A percentile compares a stretch with the other conserved stretches of the same genome.
These are phyloP conservation scores for Rugosomyces carneus DNA, from an alignment of 1,284 basidiomycete species.

Conservation along the genomic window DNA sequence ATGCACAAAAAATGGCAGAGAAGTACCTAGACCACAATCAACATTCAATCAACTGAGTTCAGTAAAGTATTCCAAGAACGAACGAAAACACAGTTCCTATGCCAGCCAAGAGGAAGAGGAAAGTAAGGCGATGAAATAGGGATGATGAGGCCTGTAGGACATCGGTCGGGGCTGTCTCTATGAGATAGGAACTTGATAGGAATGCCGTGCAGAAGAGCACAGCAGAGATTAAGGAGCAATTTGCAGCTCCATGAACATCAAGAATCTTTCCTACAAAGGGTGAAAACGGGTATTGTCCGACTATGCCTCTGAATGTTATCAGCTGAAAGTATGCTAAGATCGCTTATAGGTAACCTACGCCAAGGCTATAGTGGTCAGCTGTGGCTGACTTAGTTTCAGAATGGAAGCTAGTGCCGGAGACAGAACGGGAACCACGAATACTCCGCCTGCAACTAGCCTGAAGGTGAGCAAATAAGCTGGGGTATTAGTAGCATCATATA, in stretches of 20 bases:
- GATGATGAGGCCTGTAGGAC: slow-evolving; percentile 31
- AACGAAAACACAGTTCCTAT: slow-evolving; percentile 68
- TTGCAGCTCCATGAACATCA: slow-evolving; percentile 54
- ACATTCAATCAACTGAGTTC: neutral
- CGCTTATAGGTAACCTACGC: slow-evolving; percentile 17
- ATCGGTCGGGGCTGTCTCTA: slow-evolving; percentile 37
- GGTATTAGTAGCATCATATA: slow-evolving; percentile 6
- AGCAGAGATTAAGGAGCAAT: slow-evolving; percentile 59
- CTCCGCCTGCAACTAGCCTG: slow-evolving; percentile 65
- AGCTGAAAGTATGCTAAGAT: neutral
- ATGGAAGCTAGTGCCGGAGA: slow-evolving; percentile 54
- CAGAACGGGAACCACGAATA: slow-evolving; percentile 71
- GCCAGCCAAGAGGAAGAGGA: slow-evolving; percentile 58
- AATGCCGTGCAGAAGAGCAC: slow-evolving; percentile 54
- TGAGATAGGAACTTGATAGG: slow-evolving; percentile 53
- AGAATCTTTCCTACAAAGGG: slow-evolving; percentile 53
- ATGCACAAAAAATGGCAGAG: slow-evolving; percentile 68
- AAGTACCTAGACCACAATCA: slow-evolving; percentile 48
- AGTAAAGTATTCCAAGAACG: slow-evolving; percentile 20
- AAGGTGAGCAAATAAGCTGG: neutral
- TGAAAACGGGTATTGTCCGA: slow-evolving; percentile 64
- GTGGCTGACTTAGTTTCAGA: slow-evolving; percentile 63
- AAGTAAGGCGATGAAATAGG: slow-evolving; percentile 46
- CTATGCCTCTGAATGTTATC: slow-evolving; percentile 45
- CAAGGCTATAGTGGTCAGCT: slow-evolving; percentile 70